Base-by-base conservation (phyloP, 2,329 filamentous ascomycete species). In the Sphaerulina musiva region DNA sequence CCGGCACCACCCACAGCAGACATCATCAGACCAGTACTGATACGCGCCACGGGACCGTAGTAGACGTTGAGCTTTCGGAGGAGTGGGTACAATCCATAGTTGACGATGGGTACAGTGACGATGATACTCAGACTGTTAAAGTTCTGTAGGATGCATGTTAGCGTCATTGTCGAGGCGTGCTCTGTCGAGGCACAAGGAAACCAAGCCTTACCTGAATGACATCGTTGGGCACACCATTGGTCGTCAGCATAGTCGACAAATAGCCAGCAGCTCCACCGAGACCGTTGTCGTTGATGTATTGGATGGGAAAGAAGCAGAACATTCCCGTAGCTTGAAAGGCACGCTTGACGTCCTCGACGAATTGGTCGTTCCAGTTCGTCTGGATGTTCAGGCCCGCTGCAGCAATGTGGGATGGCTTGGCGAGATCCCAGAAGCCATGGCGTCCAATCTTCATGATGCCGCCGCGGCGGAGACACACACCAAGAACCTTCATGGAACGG, bases 261-360 rank as follows among this genome's bases (percentile, higher is more conserved):
- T 57, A 63, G 39, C 56, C 57, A 17, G 62, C 61, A 8, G 59
- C 59, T 11, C 55, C 51, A 29, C 62, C 62, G 43, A 65, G 58
- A 56, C 63, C 74, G 70, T 64, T 64, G 60, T 67, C 64, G 60
- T 67, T 67, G 51, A 64, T 51, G 55, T 67, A 63, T 51, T 74
- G 75, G n/a, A 76, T 68, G 0, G 74, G 74, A 56, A 73, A 76
- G 64, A 73, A 76, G 39, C 71, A 62, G 54, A 88, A 87, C 51
- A 87, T 84, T 63, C 83, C 81, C 80, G 68, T 11, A 0, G 58
- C 55, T 14, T 60, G 58, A 51, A 58, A 56, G 3, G 79, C 78
- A 34, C 83, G 81, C 72, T 84, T 84, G 43, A 89, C 74, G 64
- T 89, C 85, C 5, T 86, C 83, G 42, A 89, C 75, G 60, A 88